Conservation (phyloP, 129 eudicot genomes). For the Logfia minima region DNA sequence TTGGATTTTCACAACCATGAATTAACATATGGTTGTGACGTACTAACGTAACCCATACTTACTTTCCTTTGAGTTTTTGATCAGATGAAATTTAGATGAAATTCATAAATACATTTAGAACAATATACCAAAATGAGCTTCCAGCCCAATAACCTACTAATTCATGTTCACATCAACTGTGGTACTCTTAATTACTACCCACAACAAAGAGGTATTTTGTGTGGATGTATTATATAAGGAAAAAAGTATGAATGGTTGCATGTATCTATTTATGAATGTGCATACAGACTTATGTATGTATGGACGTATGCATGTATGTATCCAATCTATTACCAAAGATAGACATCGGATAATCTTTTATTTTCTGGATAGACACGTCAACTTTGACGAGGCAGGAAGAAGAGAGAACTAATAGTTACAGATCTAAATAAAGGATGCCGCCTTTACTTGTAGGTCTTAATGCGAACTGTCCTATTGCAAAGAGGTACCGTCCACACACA, state of each 20-base stretch:
- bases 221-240: neutral
- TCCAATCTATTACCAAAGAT: conserved; percentile 13
- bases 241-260: neutral
- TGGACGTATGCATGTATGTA: neutral
- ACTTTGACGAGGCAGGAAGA: conserved; percentile 3
- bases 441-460: neutral
- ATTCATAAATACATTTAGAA: neutral
- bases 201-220: neutral
- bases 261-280: neutral
- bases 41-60: neutral
- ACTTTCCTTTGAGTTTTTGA: neutral
- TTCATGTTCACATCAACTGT: neutral
- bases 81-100: neutral
- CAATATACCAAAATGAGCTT: neutral
- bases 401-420: neutral
- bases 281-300: neutral
- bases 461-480: neutral
- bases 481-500: neutral
- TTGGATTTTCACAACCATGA: neutral
- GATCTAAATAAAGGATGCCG: neutral
- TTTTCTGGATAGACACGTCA: conserved; percentile 1
- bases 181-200: neutral
- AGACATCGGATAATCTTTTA: neutral
- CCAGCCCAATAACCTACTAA: neutral
- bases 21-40: neutral